These are phyloP conservation scores for Colletotrichum sp. DNA, from an alignment of 2,329 filamentous ascomycete genomes.

Conservation along the genomic window DNA sequence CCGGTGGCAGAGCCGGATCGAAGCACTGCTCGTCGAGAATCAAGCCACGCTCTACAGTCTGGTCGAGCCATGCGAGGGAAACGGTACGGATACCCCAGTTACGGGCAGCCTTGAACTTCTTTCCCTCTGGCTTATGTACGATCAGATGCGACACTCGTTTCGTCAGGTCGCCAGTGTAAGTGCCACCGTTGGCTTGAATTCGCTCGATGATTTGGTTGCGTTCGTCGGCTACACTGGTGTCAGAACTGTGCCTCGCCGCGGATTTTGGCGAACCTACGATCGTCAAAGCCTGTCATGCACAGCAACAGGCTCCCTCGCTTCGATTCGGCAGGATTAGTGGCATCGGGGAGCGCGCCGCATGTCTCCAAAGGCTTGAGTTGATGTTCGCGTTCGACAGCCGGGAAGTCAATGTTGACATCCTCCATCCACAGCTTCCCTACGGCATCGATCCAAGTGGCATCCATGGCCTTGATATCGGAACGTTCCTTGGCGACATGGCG, in stretches of 20 bases:
- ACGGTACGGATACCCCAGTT: constrained; percentile 84
- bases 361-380: constrained; percentile 67
- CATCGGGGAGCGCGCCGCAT: constrained; percentile 36
- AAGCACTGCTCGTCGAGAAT: constrained; percentile 87
- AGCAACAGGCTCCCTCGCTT: constrained; percentile 50
- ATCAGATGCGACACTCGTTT: constrained; percentile 88
- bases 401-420: constrained; percentile 77
- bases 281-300: constrained; percentile 64
- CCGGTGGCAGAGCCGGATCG: constrained; percentile 71
- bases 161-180: constrained; percentile 87
- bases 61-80: constrained; percentile 81
- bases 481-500: constrained; percentile 91
- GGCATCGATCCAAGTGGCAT: constrained; percentile 83
- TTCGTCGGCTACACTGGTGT: constrained; percentile 55
- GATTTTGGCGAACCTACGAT: constrained; percentile 38
- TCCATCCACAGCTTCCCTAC: constrained; percentile 81
- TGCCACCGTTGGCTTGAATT: constrained; percentile 74
- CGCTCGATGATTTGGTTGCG: constrained; percentile 73
- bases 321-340: constrained; percentile 35
- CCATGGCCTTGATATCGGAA: constrained; percentile 83
- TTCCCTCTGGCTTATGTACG: constrained; percentile 77
- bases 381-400: constrained; percentile 70
- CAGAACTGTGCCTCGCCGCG: background rate
- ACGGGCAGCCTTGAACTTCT: constrained; percentile 89
- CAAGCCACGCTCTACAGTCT: constrained; percentile 87